phyloP scores from a whole-genome alignment of 768 basidiomycete species.

The Gautieria morchelliformis region DNA sequence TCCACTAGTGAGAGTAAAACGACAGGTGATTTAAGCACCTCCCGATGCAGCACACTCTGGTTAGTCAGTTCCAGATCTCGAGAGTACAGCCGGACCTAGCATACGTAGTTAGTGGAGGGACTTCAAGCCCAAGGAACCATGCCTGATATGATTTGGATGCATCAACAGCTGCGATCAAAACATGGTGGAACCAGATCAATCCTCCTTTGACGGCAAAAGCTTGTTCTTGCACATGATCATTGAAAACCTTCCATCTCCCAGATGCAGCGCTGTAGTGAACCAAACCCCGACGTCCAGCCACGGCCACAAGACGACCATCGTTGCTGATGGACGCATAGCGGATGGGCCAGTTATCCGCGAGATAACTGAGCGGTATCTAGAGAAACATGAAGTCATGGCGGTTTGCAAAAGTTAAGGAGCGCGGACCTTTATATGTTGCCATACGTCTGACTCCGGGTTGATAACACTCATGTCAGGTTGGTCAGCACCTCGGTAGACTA shows the following conservation, averaged over 20 bases:
- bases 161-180: slow-evolving; percentile 86
- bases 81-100: slow-evolving; percentile 85
- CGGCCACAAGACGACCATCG: slow-evolving; percentile 85
- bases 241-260: slow-evolving; percentile 91
- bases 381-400: not conserved
- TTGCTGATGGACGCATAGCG: slow-evolving; percentile 83
- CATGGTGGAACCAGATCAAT: slow-evolving; percentile 92
- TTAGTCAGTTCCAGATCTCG: slow-evolving; percentile 81
- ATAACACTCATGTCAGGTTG: slow-evolving; percentile 98
- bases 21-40: slow-evolving; percentile 66
- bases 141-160: slow-evolving; percentile 72
- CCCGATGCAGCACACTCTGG: slow-evolving; percentile 75
- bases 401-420: not conserved
- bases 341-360: slow-evolving; percentile 89
- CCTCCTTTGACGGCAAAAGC: slow-evolving; percentile 85
- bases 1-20: slow-evolving; percentile 88
- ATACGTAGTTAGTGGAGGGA: slow-evolving; percentile 6
- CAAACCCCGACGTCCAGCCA: slow-evolving; percentile 85
- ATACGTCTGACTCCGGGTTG: slow-evolving; percentile 95
- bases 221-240: slow-evolving; percentile 72
- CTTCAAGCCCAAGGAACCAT: slow-evolving; percentile 11
- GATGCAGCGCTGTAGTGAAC: slow-evolving; percentile 91
- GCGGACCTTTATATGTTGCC: slow-evolving; percentile 87
- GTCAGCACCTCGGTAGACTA: slow-evolving; percentile 92
- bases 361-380: slow-evolving; percentile 83